Evolutionary conservation across 345 rosid genomes (phyloP).

Genomic region (Gossypioides kirkii): DNA sequence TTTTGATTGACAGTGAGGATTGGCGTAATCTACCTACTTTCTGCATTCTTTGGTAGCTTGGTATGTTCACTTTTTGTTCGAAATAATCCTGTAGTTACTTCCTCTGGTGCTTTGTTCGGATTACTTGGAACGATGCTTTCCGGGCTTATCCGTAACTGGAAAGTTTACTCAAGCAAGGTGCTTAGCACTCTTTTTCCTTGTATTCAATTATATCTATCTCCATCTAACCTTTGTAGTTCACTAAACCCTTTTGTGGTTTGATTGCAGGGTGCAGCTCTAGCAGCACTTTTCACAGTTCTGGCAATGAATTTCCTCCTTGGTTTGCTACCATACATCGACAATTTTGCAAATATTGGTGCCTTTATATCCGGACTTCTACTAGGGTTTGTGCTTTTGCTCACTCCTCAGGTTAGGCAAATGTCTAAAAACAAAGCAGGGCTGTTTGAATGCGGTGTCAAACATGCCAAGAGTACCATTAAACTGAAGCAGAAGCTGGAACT

Average conservation of each 20-base stretch:
- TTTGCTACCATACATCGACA: conserved; percentile 66
- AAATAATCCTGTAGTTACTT: conserved; percentile 55
- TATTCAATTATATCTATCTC: background rate
- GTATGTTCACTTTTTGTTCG: conserved; percentile 55
- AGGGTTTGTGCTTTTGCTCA: conserved; percentile 58
- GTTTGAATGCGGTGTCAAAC: conserved; percentile 30
- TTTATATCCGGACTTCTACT: conserved; percentile 69
- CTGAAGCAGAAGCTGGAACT: conserved; percentile 57
- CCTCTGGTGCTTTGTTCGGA: conserved; percentile 70
- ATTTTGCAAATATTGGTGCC: conserved; percentile 73
- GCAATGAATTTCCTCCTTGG: conserved; percentile 55
- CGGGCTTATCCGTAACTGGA: conserved; percentile 63
- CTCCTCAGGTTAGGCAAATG: conserved; percentile 47
- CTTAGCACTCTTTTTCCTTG: conserved; percentile 11
- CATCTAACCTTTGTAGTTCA: conserved; percentile 8
- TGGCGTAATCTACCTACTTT: conserved; percentile 60
- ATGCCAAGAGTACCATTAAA: conserved; percentile 31
- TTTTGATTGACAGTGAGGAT: conserved; percentile 52
- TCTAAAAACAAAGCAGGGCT: conserved; percentile 44
- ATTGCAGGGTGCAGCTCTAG: conserved; percentile 60
- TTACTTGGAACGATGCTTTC: conserved; percentile 78
- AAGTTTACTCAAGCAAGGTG: conserved; percentile 61
- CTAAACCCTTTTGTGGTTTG: conserved; percentile 20
- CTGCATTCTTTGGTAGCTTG: conserved; percentile 62
- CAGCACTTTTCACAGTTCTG: conserved; percentile 39